Evolutionary conservation across 768 basidiomycete species (phyloP), one percentile per base, ranked within the genome.

Genomic region (Boletus rubescentipes): DNA sequence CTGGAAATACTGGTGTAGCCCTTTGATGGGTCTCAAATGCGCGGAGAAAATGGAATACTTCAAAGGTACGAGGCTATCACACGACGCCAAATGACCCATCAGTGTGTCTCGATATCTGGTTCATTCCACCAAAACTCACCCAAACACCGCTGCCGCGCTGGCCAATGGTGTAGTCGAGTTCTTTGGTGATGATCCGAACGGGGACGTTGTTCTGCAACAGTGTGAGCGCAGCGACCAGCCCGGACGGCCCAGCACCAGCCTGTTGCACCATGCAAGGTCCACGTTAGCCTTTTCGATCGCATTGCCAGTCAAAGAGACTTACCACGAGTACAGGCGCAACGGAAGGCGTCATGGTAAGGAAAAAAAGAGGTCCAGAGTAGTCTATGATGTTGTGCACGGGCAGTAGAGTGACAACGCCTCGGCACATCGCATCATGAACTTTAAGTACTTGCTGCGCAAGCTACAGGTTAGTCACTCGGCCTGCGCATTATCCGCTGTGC

Each of bases 161-260:
- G 3, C 75, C 75, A 15, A 72, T 57, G 14, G 64, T 70, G 10
- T 72, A 68, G 0, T 67, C 46, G 0, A 67, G 59, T 46, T 72
- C 73, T 55, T 79, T 79, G 53, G 83, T 77, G 42, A 84, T 76
- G 26, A 85, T 74, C 18, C 79, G 77, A 8, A 83, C 75, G 10
- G 77, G 71, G 16, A 82, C 65, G 5, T 75, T 72, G 62, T 80
- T 79, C 20, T 70, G 69, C 15, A 77, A 61, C 23, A 75, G 63
- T 1, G 64, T 63, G 6, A 72, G 68, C 4, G 73, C 72, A 20
- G 57, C 62, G 26, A 67, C 60, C 14, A 72, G 63, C 21, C 73
- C 71, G 0, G 67, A 49, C 14, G 70, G 68, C 15, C 67, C 72
- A 31, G 50, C 66, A 16, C 68, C 71, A 42, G 57, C 63, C 62